These are phyloP conservation scores for Cairneyella variabilis DNA, from an alignment of 495 filamentous ascomycete genomes.

Conservation along the genomic window DNA sequence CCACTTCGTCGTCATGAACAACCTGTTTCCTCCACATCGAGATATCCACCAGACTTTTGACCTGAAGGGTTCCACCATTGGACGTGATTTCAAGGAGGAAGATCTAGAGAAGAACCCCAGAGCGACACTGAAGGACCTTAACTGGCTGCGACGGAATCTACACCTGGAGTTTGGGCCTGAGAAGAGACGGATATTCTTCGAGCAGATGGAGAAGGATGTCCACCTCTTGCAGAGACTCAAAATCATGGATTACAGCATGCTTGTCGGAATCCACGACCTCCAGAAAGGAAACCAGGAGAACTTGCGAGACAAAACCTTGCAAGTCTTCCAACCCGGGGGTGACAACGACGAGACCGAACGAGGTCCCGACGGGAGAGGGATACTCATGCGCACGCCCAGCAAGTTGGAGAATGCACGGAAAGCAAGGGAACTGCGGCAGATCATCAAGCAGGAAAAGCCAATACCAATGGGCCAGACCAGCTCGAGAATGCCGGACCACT, in stretches of 20 bases:
- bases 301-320: constrained; percentile 87
- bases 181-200: constrained; percentile 81
- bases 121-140: constrained; percentile 93
- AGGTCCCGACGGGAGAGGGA: constrained; percentile 31
- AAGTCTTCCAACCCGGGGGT: constrained; percentile 92
- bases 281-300: constrained; percentile 91
- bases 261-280: constrained; percentile 92
- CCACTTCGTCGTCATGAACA: constrained; percentile 99
- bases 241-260: constrained; percentile 98
- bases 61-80: constrained; percentile 94
- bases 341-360: constrained; percentile 45
- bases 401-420: constrained; percentile 91
- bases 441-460: constrained; percentile 87
- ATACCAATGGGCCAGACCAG: constrained; percentile 83
- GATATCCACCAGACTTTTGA: constrained; percentile 98
- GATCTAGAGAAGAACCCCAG: constrained; percentile 83
- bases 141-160: constrained; percentile 86
- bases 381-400: constrained; percentile 83
- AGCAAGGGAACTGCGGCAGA: constrained; percentile 85
- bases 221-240: constrained; percentile 77
- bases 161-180: constrained; percentile 82
- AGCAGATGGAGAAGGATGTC: constrained; percentile 86
- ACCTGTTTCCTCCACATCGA: constrained; percentile 93
- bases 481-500: constrained; percentile 83
- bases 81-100: constrained; percentile 85